Evolutionary conservation across 1,139 yeast species (phyloP).

Genomic region (Lizanozyma gosingica): DNA sequence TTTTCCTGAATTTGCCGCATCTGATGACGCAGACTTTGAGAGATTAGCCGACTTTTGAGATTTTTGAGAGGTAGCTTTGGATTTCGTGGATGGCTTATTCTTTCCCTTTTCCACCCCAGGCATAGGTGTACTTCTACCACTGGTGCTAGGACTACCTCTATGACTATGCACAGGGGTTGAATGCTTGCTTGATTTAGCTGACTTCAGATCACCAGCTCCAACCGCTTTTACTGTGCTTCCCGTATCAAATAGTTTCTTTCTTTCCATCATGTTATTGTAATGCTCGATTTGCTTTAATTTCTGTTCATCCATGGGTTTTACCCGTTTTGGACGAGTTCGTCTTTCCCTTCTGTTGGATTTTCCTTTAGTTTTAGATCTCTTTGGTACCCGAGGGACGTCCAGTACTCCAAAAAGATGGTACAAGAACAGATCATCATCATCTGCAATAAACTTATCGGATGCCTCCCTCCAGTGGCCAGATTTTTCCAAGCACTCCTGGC

Average conservation of each 20-base stretch:
- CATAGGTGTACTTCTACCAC: neutral
- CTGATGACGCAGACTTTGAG: neutral
- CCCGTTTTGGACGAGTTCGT: neutral
- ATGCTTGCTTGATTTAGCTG: neutral
- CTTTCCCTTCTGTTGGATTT: neutral
- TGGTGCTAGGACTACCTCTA: neutral
- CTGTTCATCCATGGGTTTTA: neutral
- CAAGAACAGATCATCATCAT: slow-evolving; percentile 39
- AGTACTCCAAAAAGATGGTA: slow-evolving; percentile 41
- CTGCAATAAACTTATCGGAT: slow-evolving; percentile 25
- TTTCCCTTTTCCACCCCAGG: no score
- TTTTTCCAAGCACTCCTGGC: slow-evolving; percentile 32
- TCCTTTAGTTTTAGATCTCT: neutral
- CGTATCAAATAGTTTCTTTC: neutral
- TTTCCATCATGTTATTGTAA: neutral
- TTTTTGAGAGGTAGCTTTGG: no score
- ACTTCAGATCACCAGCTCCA: neutral
- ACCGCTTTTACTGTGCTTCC: neutral
- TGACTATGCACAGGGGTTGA: neutral
- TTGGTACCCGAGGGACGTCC: slow-evolving; percentile 19
- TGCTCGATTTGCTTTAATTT: neutral
- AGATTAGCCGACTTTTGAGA: neutral
- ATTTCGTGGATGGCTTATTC: no score
- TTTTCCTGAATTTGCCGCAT: no score
- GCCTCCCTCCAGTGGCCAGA: slow-evolving; percentile 10